Evolutionary conservation across 2,329 filamentous ascomycete species (phyloP).

Genomic region (Ophiosphaerella narmari): DNA sequence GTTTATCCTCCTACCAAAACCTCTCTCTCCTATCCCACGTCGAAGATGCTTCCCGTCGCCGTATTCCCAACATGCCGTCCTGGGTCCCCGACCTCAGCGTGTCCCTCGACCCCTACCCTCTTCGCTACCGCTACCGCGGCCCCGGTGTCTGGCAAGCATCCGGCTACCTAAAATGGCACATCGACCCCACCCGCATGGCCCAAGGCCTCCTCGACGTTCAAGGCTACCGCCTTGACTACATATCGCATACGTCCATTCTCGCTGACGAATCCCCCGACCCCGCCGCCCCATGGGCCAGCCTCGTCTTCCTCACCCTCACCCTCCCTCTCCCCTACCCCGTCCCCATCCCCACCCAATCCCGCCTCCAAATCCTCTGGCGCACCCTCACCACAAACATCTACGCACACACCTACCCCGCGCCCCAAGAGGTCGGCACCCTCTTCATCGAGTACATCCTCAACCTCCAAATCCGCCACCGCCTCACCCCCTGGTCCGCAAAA

Average conservation of each 20-base stretch:
- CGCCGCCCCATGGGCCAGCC: conserved; percentile 25
- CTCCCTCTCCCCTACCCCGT: conserved; percentile 23
- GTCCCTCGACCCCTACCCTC: conserved; percentile 26
- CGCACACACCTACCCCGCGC: conserved; percentile 23
- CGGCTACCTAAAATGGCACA: conserved; percentile 15
- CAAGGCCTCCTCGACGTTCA: conserved; percentile 24
- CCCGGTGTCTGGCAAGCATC: conserved; percentile 20
- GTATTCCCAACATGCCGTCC: conserved; percentile 22
- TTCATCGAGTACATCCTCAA: conserved; percentile 37
- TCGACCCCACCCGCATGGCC: conserved; percentile 13
- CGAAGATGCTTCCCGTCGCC: conserved; percentile 23
- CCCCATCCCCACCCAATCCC: conserved; percentile 6
- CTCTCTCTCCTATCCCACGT: conserved; percentile 30
- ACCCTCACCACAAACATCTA: conserved; percentile 33
- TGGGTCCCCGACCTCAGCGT: conserved; percentile 35
- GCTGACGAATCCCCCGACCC: conserved; percentile 21
- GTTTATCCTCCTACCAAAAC: conserved; percentile 21
- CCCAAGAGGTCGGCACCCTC: conserved; percentile 11
- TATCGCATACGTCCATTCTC: conserved; percentile 19
- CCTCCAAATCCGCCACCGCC: conserved; percentile 30
- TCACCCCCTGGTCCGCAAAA: conserved; percentile 32
- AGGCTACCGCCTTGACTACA: conserved; percentile 20
- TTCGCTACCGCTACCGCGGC: conserved; percentile 29
- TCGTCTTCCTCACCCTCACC: conserved; percentile 24
- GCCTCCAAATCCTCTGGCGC: conserved; percentile 30